Percentiles rank a stretch among this genome's conserved stretches.
phyloP scores from a whole-genome alignment of 2,329 filamentous ascomycete genomes.

The Penicillium psychrosexuale region DNA sequence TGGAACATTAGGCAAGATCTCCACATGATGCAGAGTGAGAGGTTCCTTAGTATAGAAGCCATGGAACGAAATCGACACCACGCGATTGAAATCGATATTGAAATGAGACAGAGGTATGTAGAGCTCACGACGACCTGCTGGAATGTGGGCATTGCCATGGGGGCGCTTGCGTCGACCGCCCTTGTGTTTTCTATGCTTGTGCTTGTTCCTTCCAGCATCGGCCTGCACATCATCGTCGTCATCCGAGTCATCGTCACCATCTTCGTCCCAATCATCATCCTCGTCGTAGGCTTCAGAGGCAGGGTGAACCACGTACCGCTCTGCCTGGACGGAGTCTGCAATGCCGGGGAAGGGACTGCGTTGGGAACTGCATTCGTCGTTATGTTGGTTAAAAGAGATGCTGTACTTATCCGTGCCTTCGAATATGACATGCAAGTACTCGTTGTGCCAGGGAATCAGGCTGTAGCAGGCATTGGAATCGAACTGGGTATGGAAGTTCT shows the following conservation, averaged over 20 bases:
- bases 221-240: not conserved
- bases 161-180: not conserved
- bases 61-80: conserved; percentile 60
- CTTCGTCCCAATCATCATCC: not conserved
- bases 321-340: conserved; percentile 65
- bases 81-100: conserved; percentile 55
- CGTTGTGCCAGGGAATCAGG: conserved; percentile 52
- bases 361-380: conserved; percentile 55
- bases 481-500: conserved; percentile 61
- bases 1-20: conserved; percentile 59
- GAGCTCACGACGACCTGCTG: conserved; percentile 45
- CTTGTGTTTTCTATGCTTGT: not conserved
- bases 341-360: conserved; percentile 63
- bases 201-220: not conserved
- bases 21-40: conserved; percentile 56
- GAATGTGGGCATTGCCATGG: not conserved
- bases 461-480: conserved; percentile 54
- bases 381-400: conserved; percentile 65
- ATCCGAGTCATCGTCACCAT: not conserved
- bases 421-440: conserved; percentile 64
- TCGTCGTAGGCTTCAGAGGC: not conserved
- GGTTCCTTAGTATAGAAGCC: conserved; percentile 58
- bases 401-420: conserved; percentile 62
- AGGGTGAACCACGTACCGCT: conserved; percentile 49
- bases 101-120: conserved; percentile 68